Evolutionary conservation across 768 basidiomycete species (phyloP).

Genomic region (Termitomyces sp.): DNA sequence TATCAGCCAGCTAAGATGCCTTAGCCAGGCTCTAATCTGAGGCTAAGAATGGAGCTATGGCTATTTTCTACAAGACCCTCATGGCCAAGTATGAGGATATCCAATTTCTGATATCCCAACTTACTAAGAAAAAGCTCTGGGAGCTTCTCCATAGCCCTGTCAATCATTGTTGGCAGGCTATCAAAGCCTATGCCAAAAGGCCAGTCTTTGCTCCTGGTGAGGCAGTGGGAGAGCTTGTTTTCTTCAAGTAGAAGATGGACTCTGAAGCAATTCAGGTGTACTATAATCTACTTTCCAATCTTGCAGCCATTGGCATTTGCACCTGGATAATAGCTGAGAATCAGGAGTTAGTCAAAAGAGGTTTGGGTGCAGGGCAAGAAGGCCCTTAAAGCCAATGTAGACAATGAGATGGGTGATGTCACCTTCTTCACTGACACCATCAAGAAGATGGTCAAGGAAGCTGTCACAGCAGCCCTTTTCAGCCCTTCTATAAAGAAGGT

Average conservation of each 20-base stretch:
- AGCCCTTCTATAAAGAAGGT: not conserved
- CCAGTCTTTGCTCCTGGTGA: not conserved
- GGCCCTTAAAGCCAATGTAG: not conserved
- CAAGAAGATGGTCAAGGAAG: not conserved
- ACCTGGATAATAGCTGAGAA: not conserved
- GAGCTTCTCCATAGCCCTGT: not conserved
- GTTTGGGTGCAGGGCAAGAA: not conserved
- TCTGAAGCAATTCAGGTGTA: not conserved
- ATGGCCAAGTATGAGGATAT: not conserved
- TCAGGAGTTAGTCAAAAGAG: not conserved
- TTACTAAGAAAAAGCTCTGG: not conserved
- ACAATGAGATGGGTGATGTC: not conserved
- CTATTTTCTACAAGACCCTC: not conserved
- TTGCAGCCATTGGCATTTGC: not conserved
- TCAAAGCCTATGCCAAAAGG: not conserved
- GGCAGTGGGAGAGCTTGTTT: fast-evolving
- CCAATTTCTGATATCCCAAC: no score
- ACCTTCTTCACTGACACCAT: not conserved
- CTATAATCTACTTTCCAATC: not conserved
- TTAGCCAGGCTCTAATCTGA: not conserved
- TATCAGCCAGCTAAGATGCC: not conserved
- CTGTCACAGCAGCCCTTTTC: not conserved
- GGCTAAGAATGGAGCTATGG: not conserved
- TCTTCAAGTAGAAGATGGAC: not conserved
- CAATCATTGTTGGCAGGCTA: not conserved